phyloP scores from a whole-genome alignment of 2,329 filamentous ascomycete species.

The Neonectria sp. region DNA sequence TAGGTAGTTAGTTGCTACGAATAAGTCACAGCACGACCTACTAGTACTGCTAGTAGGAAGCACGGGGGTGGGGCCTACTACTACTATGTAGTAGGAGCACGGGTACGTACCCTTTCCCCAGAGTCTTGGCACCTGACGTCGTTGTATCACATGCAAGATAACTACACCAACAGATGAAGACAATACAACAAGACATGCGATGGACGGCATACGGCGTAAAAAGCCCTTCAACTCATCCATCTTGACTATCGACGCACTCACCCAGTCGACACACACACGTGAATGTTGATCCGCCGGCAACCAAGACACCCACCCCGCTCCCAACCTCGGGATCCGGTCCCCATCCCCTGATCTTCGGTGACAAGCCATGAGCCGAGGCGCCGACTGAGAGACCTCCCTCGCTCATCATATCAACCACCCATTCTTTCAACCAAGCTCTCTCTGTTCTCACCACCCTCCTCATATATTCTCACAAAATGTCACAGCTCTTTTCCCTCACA shows the following conservation, averaged over 20 bases:
- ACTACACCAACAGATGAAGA: neutral
- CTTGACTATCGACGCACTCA: conserved; percentile 4
- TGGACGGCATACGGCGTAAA: neutral
- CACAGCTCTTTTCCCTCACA: conserved; percentile 63
- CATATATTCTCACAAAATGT: conserved; percentile 29
- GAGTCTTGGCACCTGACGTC: conserved; percentile 20
- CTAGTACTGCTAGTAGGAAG: no score
- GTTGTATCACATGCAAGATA: conserved; percentile 26
- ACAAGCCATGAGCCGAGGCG: conserved; percentile 41
- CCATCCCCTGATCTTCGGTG: neutral
- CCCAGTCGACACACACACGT: neutral
- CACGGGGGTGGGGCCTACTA: no score
- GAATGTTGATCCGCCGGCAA: neutral
- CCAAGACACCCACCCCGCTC: neutral
- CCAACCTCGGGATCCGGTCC: neutral
- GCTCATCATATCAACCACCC: neutral
- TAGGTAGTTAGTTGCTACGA: no score
- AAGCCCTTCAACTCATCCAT: neutral
- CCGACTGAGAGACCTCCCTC: conserved; percentile 12
- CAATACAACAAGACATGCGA: conserved; percentile 16
- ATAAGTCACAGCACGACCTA: no score
- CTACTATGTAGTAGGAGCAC: no score
- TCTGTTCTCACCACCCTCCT: neutral
- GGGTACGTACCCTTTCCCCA: neutral
- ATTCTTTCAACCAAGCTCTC: neutral